Conservation (phyloP, 2,329 filamentous ascomycete genomes). For the Peltaster fructicola region DNA sequence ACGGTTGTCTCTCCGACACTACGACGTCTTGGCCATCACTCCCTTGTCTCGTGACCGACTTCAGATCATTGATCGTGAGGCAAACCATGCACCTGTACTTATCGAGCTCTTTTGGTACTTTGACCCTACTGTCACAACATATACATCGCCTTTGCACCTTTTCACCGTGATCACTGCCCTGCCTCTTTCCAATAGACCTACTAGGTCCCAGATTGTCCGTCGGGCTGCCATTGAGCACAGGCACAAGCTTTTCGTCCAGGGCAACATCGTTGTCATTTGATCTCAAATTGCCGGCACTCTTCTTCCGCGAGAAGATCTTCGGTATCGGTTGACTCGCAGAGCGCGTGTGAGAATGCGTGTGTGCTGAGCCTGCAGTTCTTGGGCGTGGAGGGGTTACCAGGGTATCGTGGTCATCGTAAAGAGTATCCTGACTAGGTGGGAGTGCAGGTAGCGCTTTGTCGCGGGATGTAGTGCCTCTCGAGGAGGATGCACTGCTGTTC, state of each 20-base stretch:
- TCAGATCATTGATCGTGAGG: conserved; percentile 65
- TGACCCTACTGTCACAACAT: conserved; percentile 65
- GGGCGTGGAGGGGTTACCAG: too few species aligned
- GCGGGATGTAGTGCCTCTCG: conserved; percentile 5
- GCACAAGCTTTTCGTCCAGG: conserved; percentile 29
- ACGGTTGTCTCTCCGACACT: conserved; percentile 10
- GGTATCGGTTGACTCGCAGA: conserved; percentile 71
- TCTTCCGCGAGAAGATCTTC: conserved; percentile 45
- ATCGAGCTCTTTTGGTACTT: conserved; percentile 56
- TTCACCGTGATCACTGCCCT: conserved; percentile 27
- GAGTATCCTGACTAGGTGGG: too few species aligned
- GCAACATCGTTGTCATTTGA: conserved; percentile 15
- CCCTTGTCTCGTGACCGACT: conserved; percentile 12
- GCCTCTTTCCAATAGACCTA: conserved; percentile 9
- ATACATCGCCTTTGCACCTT: conserved; percentile 60
- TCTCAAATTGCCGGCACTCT: conserved; percentile 25
- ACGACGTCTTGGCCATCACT: conserved; percentile 8
- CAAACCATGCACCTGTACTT: conserved; percentile 74
- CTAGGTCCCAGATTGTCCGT: conserved; percentile 16
- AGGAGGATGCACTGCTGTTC: conserved; percentile 6
- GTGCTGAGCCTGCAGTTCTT: too few species aligned
- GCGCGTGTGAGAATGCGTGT: conserved; percentile 27
- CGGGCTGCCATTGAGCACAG: too few species aligned
- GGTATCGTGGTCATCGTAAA: too few species aligned
- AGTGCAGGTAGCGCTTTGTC: conserved; percentile 11